A percentile compares a stretch with the other conserved stretches of the same genome.
phyloP scores from a whole-genome alignment of 169 alveolate genomes.

The Neospora caninum region DNA sequence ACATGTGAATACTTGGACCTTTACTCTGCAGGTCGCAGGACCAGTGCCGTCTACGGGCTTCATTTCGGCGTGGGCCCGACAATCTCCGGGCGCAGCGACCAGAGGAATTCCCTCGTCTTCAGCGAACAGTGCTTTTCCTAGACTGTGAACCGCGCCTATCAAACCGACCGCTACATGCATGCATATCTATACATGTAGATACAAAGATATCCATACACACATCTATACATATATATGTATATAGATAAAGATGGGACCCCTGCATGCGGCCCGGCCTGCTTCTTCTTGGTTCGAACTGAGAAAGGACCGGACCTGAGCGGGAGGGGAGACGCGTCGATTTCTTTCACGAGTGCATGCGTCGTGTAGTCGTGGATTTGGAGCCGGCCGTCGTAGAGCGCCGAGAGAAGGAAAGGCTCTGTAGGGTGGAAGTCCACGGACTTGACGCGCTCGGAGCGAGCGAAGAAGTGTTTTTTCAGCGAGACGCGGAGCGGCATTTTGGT shows the following conservation, averaged over 20 bases:
- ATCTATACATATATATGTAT: neutral
- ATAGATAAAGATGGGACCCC: neutral
- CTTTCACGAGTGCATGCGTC: slow-evolving; percentile 91
- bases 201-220: neutral
- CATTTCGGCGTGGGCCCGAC: too few species aligned
- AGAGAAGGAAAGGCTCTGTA: slow-evolving; percentile 94
- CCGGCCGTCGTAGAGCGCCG: slow-evolving; percentile 94
- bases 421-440: slow-evolving; percentile 97
- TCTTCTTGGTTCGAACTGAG: too few species aligned
- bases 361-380: slow-evolving; percentile 85
- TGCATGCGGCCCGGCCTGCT: too few species aligned
- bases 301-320: slow-evolving; percentile 60
- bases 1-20: too few species aligned
- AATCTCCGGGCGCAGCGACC: too few species aligned
- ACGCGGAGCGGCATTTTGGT: slow-evolving; percentile 65
- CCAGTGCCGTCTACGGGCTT: too few species aligned
- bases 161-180: neutral
- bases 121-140: too few species aligned
- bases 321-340: slow-evolving; percentile 88
- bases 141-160: too few species aligned
- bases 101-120: too few species aligned
- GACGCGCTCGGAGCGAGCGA: slow-evolving; percentile 94
- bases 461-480: slow-evolving; percentile 93
- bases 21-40: too few species aligned
- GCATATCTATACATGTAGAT: neutral